Evolutionary conservation across 2,329 filamentous ascomycete genomes (phyloP).

Genomic region (Talaromyces rugulosus): DNA sequence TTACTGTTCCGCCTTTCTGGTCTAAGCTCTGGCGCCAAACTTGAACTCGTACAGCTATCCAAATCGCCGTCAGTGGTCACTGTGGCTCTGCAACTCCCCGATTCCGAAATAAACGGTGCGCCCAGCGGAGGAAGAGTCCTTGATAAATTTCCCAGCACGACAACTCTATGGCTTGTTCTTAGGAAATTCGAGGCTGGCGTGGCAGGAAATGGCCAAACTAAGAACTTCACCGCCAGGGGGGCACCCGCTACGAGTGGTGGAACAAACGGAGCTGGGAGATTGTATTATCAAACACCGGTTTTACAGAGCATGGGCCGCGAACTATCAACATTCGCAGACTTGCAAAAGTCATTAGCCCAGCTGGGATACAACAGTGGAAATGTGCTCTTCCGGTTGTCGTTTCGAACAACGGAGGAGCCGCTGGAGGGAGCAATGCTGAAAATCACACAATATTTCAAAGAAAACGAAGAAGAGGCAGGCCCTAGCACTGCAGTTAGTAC

Average conservation of each 20-base stretch:
- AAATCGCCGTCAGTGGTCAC: slow-evolving; percentile 81
- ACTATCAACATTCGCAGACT: slow-evolving; percentile 68
- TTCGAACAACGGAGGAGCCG: slow-evolving; percentile 70
- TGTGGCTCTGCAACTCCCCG: slow-evolving; percentile 80
- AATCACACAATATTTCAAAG: slow-evolving; percentile 71
- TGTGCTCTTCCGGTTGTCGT: slow-evolving; percentile 72
- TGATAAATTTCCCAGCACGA: slow-evolving; percentile 83
- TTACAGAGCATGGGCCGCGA: slow-evolving; percentile 80
- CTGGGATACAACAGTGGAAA: slow-evolving; percentile 83
- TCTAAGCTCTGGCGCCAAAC: slow-evolving; percentile 77
- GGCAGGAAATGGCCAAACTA: slow-evolving; percentile 54
- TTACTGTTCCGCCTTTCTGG: slow-evolving; percentile 78
- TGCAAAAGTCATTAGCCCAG: slow-evolving; percentile 85
- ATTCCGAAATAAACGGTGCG: slow-evolving; percentile 60
- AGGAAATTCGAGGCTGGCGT: slow-evolving; percentile 82
- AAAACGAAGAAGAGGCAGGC: slow-evolving; percentile 28
- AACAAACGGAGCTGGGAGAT: slow-evolving; percentile 60
- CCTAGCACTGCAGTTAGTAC: not conserved
- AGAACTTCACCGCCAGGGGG: slow-evolving; percentile 82
- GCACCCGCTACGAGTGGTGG: slow-evolving; percentile 57
- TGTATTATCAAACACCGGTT: slow-evolving; percentile 85
- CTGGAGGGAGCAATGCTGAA: slow-evolving; percentile 80
- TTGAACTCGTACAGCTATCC: slow-evolving; percentile 84
- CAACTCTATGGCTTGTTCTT: slow-evolving; percentile 82
- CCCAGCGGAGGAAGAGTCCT: slow-evolving; percentile 66